A percentile compares a stretch with the other conserved stretches of the same genome.
These are phyloP conservation scores for Stropharia rugosoannulata DNA, from an alignment of 768 basidiomycete genomes.

Conservation along the genomic window DNA sequence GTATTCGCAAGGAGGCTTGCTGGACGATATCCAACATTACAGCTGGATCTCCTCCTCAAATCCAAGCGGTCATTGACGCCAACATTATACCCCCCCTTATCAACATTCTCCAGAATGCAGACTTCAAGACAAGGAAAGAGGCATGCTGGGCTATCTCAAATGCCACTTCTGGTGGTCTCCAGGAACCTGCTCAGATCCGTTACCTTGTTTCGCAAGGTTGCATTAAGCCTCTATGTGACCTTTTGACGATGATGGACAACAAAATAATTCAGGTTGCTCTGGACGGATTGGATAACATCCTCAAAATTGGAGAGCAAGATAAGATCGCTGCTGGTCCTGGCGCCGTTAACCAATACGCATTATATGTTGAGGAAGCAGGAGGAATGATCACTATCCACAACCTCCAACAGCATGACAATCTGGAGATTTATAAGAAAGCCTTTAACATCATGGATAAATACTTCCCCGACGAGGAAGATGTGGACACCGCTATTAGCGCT, in stretches of 20 bases:
- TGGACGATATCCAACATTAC: constrained; percentile 99
- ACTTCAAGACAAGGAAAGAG: constrained; percentile 99
- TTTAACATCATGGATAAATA: constrained; percentile 99
- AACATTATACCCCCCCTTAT: constrained; percentile 98
- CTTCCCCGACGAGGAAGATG: constrained; percentile 97
- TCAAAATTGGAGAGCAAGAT: constrained; percentile 97
- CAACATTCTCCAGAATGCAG: constrained; percentile 95
- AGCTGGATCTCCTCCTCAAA: constrained; percentile 95
- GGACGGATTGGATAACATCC: constrained; percentile 96
- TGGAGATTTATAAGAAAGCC: constrained; percentile 99
- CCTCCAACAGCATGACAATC: constrained; percentile 98
- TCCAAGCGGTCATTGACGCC: constrained; percentile 96
- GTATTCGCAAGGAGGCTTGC: constrained; percentile 98
- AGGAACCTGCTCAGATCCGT: constrained; percentile 95
- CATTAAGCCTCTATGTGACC: constrained; percentile 97
- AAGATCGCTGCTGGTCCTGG: constrained; percentile 80
- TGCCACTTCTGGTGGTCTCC: constrained; percentile 95
- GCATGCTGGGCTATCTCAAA: constrained; percentile 99
- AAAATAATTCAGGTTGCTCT: constrained; percentile 99
- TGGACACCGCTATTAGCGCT: constrained; percentile 79
- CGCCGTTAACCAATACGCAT: constrained; percentile 88
- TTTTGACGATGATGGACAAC: constrained; percentile 98
- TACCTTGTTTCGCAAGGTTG: constrained; percentile 98
- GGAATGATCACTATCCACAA: constrained; percentile 99
- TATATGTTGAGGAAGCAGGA: constrained; percentile 95